Base-by-base conservation (phyloP, 1,139 yeast genomes). In the Kodamaea fungicola region DNA sequence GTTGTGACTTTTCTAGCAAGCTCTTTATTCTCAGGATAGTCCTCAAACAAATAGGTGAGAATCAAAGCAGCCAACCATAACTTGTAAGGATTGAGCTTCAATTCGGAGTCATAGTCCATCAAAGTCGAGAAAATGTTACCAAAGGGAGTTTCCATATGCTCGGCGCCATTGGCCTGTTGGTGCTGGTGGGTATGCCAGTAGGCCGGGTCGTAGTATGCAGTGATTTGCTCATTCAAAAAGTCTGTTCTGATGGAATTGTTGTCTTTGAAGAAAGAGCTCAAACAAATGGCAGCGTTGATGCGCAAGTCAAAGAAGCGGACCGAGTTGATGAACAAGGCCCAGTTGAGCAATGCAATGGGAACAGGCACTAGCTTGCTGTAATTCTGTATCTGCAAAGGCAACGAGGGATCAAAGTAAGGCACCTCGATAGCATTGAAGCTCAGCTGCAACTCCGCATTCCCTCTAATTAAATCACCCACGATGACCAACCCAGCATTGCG, bases 331-430 rank as follows among this genome's bases (percentile, higher is more conserved):
- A 68, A 72, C 9, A 90, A 63, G 24, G 88, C 74, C 97, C 97
- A 92, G 47, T 85, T 83, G 28, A 90, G 57, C 36, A 92, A 66
- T 0, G 95, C 89, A 28, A 76, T 71, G 0, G 86, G 71, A 0
- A 86, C 95, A 0, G 97, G 94, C 7, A 80, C 57, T 1, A 61
- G 52, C 34, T 45, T 49, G 32, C 59, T 62, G 35, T 55, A 64
- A 0, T 53, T 36, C 38, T 69, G 74, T 10, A 62, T 48, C 38
- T 64, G 72, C 4, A 71, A 51, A 1, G 88, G 86, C 42, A 83
- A 59, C n/a, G 87, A 74, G 7, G 96, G 89, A 54, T 89, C 97
- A 42, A 89, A 67, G 52, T 82, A 87, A 0, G 98, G 98, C 5
- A 92, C 96, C 56, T 92, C 97, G 16, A 90, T 81, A 40, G 79